Evolutionary conservation across 2,329 filamentous ascomycete genomes (phyloP).

Genomic region (Penicillium fuscoglaucum): DNA sequence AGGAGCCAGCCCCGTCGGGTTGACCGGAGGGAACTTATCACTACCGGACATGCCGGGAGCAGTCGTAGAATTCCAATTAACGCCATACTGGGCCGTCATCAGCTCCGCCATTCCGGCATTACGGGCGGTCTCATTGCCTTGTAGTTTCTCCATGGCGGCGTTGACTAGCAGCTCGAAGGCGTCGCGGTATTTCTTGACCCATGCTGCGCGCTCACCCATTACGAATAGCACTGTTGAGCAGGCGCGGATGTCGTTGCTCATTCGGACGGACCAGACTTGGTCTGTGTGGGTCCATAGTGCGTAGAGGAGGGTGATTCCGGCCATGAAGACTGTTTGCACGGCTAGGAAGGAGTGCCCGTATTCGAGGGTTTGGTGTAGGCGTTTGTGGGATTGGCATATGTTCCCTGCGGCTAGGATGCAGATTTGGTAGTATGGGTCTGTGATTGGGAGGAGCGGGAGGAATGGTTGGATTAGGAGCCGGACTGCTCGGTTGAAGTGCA

Average conservation of each 20-base stretch:
- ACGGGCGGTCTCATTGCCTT: conserved; percentile 38
- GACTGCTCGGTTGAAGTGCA: conserved; percentile 54
- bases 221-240: conserved; percentile 53
- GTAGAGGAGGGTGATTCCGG: conserved; percentile 40
- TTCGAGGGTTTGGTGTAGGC: conserved; percentile 40
- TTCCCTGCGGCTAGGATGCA: conserved; percentile 40
- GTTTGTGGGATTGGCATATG: conserved; percentile 42
- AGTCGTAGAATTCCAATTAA: conserved; percentile 13
- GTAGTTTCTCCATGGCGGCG: conserved; percentile 49
- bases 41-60: conserved; percentile 18
- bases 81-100: conserved; percentile 40
- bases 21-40: conserved; percentile 18
- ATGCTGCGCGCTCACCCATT: conserved; percentile 51
- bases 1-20: conserved; percentile 12
- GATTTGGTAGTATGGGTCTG: conserved; percentile 51
- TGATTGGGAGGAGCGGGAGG: conserved; percentile 47
- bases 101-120: conserved; percentile 43
- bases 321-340: conserved; percentile 43
- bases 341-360: conserved; percentile 43
- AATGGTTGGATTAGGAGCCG: conserved; percentile 55
- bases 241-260: conserved; percentile 52
- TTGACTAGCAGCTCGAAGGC: conserved; percentile 51
- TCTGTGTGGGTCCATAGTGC: conserved; percentile 47
- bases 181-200: conserved; percentile 52
- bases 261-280: conserved; percentile 49